phyloP scores from a whole-genome alignment of 805 yeast genomes.

The Candida quercuum region DNA sequence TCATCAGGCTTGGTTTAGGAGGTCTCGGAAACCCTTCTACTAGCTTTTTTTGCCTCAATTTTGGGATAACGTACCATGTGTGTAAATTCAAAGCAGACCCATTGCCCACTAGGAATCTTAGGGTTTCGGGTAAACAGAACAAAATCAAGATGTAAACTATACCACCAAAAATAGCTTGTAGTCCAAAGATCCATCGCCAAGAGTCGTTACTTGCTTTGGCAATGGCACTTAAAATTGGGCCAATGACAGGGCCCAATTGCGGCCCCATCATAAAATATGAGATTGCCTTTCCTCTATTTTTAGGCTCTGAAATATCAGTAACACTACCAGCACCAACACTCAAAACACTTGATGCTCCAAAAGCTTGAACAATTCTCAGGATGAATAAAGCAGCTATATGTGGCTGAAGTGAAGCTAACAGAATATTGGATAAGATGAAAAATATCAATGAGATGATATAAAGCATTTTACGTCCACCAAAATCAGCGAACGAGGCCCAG shows the following conservation, averaged over 20 bases:
- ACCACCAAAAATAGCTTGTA: conserved; percentile 64
- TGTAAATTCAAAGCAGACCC: conserved; percentile 29
- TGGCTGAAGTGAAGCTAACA: conserved; percentile 55
- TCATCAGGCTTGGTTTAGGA: conserved; percentile 36
- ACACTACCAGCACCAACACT: conserved; percentile 91
- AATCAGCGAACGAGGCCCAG: conserved; percentile 53
- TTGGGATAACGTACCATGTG: conserved; percentile 27
- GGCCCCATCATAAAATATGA: conserved; percentile 87
- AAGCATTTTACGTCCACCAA: conserved; percentile 61
- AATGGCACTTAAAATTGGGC: conserved; percentile 80
- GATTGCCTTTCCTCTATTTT: conserved; percentile 74
- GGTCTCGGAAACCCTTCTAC: conserved; percentile 36
- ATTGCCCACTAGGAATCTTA: conserved; percentile 55
- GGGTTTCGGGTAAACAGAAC: conserved; percentile 73
- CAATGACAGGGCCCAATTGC: conserved; percentile 76
- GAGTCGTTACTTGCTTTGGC: conserved; percentile 62
- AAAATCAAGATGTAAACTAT: conserved; percentile 44
- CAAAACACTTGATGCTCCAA: conserved; percentile 86
- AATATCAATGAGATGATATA: conserved; percentile 51
- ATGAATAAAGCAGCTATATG: conserved; percentile 68
- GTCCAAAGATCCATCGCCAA: conserved; percentile 83
- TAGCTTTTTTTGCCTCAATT: conserved; percentile 21
- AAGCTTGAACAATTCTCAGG: conserved; percentile 63
- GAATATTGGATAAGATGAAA: conserved; percentile 58
- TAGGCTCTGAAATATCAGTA: conserved; percentile 63